These are phyloP conservation scores for Raphanus hybrid DNA, from an alignment of 441 rosid genomes.

Conservation along the genomic window DNA sequence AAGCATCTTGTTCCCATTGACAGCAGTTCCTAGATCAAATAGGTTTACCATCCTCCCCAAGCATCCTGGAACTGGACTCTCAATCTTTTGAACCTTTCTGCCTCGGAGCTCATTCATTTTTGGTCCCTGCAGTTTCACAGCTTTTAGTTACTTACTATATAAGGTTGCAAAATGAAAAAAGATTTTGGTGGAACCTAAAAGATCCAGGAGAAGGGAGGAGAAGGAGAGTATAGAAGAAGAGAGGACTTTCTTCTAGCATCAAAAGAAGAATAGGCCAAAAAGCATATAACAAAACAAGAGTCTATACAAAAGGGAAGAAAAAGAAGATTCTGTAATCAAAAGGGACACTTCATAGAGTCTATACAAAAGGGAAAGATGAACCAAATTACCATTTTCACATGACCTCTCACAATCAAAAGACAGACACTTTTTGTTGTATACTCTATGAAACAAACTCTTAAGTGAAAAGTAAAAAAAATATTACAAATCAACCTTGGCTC, in stretches of 20 bases:
- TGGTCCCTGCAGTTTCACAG: conserved; percentile 49
- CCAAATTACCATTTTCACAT: conserved; percentile 36
- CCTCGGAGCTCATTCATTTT: conserved; percentile 61
- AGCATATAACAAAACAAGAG: conserved; percentile 29
- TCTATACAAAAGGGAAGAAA: conserved; percentile 30
- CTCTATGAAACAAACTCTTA: conserved; percentile 25
- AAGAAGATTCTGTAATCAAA: conserved; percentile 33
- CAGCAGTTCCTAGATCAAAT: conserved; percentile 68
- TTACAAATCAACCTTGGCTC: conserved; percentile 13
- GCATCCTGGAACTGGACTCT: conserved; percentile 77
- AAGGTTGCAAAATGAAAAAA: neutral
- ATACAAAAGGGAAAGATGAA: conserved; percentile 36
- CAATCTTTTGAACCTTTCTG: conserved; percentile 53
- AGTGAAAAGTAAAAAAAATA: neutral
- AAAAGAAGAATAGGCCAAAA: conserved; percentile 31
- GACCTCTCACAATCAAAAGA: conserved; percentile 53
- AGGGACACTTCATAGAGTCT: conserved; percentile 39
- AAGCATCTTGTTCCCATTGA: conserved; percentile 73
- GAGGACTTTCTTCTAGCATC: conserved; percentile 14
- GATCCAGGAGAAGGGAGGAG: no score
- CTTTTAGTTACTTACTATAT: conserved; percentile 5
- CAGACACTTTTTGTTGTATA: conserved; percentile 18
- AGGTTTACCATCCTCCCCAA: conserved; percentile 88
- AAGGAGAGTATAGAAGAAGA: neutral
- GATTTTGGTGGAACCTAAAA: no score